Evolutionary conservation across 2,329 filamentous ascomycete species (phyloP), one percentile per base, ranked within the genome.

Genomic region (Penicillium decumbens): DNA sequence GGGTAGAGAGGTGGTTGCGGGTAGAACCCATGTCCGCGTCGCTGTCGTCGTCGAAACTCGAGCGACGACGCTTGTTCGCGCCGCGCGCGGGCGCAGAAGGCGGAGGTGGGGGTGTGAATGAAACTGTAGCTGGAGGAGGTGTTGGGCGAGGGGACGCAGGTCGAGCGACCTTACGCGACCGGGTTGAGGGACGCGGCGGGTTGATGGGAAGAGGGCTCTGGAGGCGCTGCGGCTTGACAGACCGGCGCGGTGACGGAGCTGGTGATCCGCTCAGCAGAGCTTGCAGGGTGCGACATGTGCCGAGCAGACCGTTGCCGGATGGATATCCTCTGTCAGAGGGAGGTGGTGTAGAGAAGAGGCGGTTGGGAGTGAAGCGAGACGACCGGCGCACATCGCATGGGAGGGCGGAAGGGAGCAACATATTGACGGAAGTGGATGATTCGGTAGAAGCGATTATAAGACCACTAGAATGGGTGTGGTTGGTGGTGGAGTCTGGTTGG

Each of bases 371-470:
- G 58, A 70, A 67, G 57, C 65, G 64, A 60, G 68, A 65, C 49
- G 62, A 63, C 54, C 64, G 69, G 55, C 67, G 67, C 60, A 64
- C 59, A 54, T 75, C 72, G 67, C 73, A 75, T 49, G 72, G 61
- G 43, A 76, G 61, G 28, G 73, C 73, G 7, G 73, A 75, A 49
- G 72, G 73, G 50, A 76, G 71, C 41, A 76, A 59, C 73, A 76
- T 72, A 30, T 33, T 66, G 57, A 55, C 47, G 53, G 43, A n/a
- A 27, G 9, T 40, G 5, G 9, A 10, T 40, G 20, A 24, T 23
- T 25, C n/a, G 38, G 13, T n/a, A 27, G 23, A 25, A n/a, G n/a
- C n/a, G 13, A 27, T 4, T 24, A 40, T 40, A 24, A n/a, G n/a
- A 27, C 38, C 38, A 40, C 12, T 13, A 5, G 7, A 40, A 13